These are phyloP conservation scores for Eucalyptus camaldulensis DNA, from an alignment of 345 rosid genomes.

Conservation along the genomic window DNA sequence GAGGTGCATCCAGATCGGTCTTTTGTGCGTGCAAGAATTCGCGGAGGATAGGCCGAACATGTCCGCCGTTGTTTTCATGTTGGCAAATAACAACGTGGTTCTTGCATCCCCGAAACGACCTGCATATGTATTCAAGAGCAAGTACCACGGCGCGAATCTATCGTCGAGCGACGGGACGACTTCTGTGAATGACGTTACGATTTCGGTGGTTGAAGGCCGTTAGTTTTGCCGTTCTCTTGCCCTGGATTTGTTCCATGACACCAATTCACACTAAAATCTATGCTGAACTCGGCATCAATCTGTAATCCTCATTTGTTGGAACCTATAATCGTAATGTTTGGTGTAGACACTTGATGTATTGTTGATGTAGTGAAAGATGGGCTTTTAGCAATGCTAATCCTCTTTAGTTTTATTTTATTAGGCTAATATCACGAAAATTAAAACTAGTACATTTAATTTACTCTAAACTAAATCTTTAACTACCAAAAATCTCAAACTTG, in stretches of 20 bases:
- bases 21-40: conserved; percentile 56
- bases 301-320: neutral
- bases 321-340: neutral
- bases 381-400: neutral
- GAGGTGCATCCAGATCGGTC: conserved; percentile 49
- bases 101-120: conserved; percentile 42
- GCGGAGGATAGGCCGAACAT: conserved; percentile 35
- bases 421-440: no score
- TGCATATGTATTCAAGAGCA: conserved; percentile 15
- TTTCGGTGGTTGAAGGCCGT: neutral
- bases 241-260: neutral
- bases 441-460: no score
- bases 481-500: neutral
- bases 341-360: neutral
- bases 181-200: conserved; percentile 21
- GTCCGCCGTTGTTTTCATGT: conserved; percentile 42
- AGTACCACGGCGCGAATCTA: neutral
- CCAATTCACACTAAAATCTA: neutral
- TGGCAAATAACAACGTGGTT: conserved; percentile 8
- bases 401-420: neutral
- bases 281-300: neutral
- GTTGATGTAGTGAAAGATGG: neutral
- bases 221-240: neutral
- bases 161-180: neutral
- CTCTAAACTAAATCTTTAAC: no score